A percentile compares a stretch with the other conserved stretches of the same genome.
Conservation (phyloP, 805 yeast genomes). For the Suhomyces sp. region DNA sequence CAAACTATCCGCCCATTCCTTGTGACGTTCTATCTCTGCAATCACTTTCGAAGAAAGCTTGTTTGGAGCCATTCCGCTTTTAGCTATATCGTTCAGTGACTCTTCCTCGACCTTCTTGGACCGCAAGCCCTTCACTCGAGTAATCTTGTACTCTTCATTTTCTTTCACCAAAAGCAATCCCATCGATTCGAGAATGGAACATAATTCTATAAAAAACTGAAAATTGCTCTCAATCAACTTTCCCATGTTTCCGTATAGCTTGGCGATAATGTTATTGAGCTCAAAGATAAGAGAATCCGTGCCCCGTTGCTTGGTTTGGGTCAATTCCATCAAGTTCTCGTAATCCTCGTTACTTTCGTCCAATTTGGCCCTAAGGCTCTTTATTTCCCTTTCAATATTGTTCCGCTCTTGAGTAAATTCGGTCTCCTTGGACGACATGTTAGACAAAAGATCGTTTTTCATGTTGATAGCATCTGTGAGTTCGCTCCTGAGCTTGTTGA, state of each 20-base stretch:
- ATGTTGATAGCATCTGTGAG: constrained; percentile 28
- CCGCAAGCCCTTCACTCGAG: constrained; percentile 77
- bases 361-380: constrained; percentile 38
- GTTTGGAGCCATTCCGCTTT: neutral
- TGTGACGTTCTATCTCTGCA: constrained; percentile 33
- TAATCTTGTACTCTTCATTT: constrained; percentile 45
- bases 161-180: constrained; percentile 63
- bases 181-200: constrained; percentile 66
- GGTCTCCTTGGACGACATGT: constrained; percentile 61
- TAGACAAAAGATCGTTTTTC: constrained; percentile 64
- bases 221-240: constrained; percentile 17
- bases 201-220: constrained; percentile 41
- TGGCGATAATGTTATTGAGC: constrained; percentile 20
- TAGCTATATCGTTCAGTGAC: neutral
- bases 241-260: constrained; percentile 14
- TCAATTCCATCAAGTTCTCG: constrained; percentile 41
- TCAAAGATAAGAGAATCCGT: constrained; percentile 28
- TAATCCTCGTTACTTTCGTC: constrained; percentile 46
- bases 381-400: constrained; percentile 48
- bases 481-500: constrained; percentile 15
- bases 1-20: constrained; percentile 44
- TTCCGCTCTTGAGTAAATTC: constrained; percentile 57
- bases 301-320: constrained; percentile 24
- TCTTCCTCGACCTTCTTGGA: constrained; percentile 38
- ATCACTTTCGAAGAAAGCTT: constrained; percentile 41